Evolutionary conservation across 176 grass and related monocot genomes (phyloP).

Genomic region (Carex pumila): DNA sequence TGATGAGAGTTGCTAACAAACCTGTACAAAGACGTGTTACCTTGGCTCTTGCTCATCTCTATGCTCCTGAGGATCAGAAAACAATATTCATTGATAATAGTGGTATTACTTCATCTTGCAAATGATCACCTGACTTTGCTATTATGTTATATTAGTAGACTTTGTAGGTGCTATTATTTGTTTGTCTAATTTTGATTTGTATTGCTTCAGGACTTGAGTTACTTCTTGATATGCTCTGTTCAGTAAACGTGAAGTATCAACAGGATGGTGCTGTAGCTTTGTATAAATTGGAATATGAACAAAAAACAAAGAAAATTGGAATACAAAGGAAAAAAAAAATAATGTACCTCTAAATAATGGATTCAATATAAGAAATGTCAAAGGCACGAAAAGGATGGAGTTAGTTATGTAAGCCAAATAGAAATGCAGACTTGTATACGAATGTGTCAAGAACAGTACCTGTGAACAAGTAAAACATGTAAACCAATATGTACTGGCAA

Average conservation of each 20-base stretch:
- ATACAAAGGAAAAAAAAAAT: no score
- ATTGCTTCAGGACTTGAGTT: conserved; percentile 65
- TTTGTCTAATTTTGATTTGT: conserved; percentile 17
- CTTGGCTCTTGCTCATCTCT: conserved; percentile 94
- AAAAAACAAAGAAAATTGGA: no score
- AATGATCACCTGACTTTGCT: conserved; percentile 12
- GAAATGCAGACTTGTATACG: no score
- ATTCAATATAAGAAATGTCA: no score
- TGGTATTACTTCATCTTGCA: conserved; percentile 39
- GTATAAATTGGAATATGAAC: conserved; percentile 90
- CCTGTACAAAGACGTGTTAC: conserved; percentile 82
- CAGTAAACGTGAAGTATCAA: conserved; percentile 69
- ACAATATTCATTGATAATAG: conserved; percentile 95
- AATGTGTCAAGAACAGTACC: no score
- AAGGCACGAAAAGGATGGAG: no score
- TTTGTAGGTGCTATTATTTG: neutral
- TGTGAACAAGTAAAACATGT: no score
- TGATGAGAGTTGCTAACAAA: conserved; percentile 90
- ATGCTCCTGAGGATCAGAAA: conserved; percentile 81
- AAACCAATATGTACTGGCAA: no score
- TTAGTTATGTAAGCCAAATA: no score
- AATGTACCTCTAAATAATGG: no score
- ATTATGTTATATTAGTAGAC: neutral
- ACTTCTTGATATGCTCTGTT: conserved; percentile 90
- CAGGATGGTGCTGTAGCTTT: conserved; percentile 88